These are phyloP conservation scores for Akanthomyces muscarius DNA, from an alignment of 2,329 filamentous ascomycete genomes.

Conservation along the genomic window DNA sequence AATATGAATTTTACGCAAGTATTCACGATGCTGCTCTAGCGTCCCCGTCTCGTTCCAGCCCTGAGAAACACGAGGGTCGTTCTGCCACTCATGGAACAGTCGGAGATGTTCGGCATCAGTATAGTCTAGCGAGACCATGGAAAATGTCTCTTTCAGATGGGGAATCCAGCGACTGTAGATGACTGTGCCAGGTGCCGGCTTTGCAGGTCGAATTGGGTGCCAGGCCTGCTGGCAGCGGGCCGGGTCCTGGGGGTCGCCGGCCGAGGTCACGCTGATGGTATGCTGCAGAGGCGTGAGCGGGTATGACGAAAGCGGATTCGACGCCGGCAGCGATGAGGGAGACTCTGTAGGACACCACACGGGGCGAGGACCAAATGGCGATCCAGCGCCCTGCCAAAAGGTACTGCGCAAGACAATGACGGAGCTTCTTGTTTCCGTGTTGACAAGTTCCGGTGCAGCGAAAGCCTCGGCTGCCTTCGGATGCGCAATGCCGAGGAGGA, in stretches of 20 bases:
- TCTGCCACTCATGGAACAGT: conserved; percentile 77
- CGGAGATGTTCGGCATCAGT: conserved; percentile 58
- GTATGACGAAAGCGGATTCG: conserved; percentile 40
- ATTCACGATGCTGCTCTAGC: conserved; percentile 68
- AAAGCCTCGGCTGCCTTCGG: conserved; percentile 33
- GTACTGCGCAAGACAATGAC: conserved; percentile 47
- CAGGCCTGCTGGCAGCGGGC: conserved; percentile 49
- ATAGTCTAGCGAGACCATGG: conserved; percentile 70
- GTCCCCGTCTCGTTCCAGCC: conserved; percentile 79
- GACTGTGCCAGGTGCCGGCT: conserved; percentile 65
- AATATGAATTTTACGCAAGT: conserved; percentile 62
- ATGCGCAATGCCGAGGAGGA: conserved; percentile 48
- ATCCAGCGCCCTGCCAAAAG: conserved; percentile 69
- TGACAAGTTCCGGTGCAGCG: conserved; percentile 21
- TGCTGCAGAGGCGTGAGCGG: conserved; percentile 48
- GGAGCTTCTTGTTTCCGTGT: conserved; percentile 29
- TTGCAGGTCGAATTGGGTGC: conserved; percentile 68
- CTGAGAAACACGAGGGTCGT: conserved; percentile 74
- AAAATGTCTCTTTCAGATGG: conserved; percentile 71
- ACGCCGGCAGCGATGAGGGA: conserved; percentile 32
- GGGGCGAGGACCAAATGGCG: conserved; percentile 61
- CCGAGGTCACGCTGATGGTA: conserved; percentile 36
- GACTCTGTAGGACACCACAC: conserved; percentile 53
- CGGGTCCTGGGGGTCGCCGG: conserved; percentile 39
- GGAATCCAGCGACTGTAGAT: conserved; percentile 78